Base-by-base conservation (phyloP, 2,329 filamentous ascomycete genomes). In the Cladorrhinum sp. region DNA sequence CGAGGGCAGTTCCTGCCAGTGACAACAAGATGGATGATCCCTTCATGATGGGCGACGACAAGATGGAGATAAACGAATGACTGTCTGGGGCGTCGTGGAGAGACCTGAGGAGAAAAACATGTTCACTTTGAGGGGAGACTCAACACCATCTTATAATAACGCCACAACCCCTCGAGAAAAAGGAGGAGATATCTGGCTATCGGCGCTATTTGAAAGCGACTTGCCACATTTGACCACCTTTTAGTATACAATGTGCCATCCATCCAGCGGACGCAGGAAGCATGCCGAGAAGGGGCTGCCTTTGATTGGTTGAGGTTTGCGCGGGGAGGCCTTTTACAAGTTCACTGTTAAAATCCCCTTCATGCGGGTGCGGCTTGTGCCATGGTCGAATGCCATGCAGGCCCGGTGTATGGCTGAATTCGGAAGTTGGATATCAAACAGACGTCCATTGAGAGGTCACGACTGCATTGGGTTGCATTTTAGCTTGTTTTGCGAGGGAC, bases 391-490 rank as follows among this genome's bases (percentile, higher is more conserved):
- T 2, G 8, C 20, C 25, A 29, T 55, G 52, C 36, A 38, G 38
- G 52, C 12, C 20, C 52, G 36, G 16, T 56, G 18, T 2, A 10
- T 36, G 38, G 53, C 53, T 56, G 25, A 24, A 48, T 45, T 29
- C 41, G 53, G 53, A 56, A 56, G 53, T 49, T 56, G 36, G 50
- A 24, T 50, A 24, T 50, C 18, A 27, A 50, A 45, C 41, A 45
- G 41, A 20, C 41, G 41, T 20, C 41, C 41, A 45, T 22, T 45
- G n/a, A 45, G 41, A 22, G 41, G 41, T 45, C 41, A 45, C 41
- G 41, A 45, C 3, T 25, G 8, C 20, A 2, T 16, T 41, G 20
- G 18, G 49, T 58, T 22, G 49, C 56, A 58, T 52, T 51, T 58
- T 45, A 32, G 49, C 49, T 36, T 57, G n/a, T 24, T 45, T 41